A percentile compares a stretch with the other conserved stretches of the same genome.
These are phyloP conservation scores for Leishmania aethiopica DNA, from an alignment of 208 protist species.

Conservation along the genomic window DNA sequence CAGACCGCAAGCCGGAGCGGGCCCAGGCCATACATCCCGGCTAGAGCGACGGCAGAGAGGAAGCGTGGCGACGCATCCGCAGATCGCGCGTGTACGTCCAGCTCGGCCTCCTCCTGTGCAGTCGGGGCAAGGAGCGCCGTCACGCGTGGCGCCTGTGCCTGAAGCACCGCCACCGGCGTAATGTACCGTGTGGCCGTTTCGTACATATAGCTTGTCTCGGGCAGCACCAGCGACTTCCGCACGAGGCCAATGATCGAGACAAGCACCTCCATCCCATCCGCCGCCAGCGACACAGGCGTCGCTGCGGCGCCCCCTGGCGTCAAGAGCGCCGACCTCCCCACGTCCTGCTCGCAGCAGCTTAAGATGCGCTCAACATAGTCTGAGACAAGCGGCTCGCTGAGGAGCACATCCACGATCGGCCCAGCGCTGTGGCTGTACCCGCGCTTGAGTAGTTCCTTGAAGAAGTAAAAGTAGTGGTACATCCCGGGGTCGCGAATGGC, in stretches of 20 bases:
- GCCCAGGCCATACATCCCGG: slow-evolving; percentile 20
- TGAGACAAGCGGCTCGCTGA: slow-evolving; percentile 42
- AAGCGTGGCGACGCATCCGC: background rate
- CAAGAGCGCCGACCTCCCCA: slow-evolving; percentile 13
- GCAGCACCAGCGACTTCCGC: slow-evolving; percentile 57
- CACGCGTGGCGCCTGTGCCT: slow-evolving; percentile 34
- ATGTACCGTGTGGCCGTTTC: slow-evolving; percentile 32
- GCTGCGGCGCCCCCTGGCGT: slow-evolving; percentile 19
- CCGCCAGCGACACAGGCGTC: slow-evolving; percentile 36
- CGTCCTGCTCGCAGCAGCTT: slow-evolving; percentile 36
- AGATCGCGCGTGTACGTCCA: background rate
- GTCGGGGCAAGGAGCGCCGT: slow-evolving; percentile 24
- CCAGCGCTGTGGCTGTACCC: slow-evolving; percentile 73
- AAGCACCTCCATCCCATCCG: slow-evolving; percentile 53
- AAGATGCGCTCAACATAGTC: slow-evolving; percentile 37
- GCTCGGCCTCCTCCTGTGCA: slow-evolving; percentile 8
- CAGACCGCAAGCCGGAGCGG: slow-evolving; percentile 42
- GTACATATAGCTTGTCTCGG: slow-evolving; percentile 56
- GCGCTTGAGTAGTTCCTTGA: slow-evolving; percentile 68
- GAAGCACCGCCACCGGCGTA: slow-evolving; percentile 38
- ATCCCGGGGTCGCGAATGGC: slow-evolving; percentile 36
- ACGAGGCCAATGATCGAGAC: slow-evolving; percentile 47
- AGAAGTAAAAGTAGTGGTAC: slow-evolving; percentile 77
- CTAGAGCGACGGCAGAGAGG: background rate
- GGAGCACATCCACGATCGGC: slow-evolving; percentile 65